These are phyloP conservation scores for Conticribra guillardii DNA, from an alignment of 108 stramenopile genomes.

Conservation along the genomic window DNA sequence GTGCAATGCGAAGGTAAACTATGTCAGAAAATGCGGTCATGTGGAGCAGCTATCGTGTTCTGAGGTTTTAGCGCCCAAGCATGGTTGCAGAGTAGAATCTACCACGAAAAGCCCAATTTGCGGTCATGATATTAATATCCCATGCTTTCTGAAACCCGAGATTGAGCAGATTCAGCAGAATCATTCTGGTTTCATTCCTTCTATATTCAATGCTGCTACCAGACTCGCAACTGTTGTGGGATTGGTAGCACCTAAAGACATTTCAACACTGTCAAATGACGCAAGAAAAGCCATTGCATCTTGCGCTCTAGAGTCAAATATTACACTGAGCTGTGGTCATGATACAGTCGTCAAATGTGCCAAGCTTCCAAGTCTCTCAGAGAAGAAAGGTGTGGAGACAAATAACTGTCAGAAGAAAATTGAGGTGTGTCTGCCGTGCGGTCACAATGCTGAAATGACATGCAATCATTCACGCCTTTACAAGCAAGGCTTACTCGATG, in stretches of 20 bases:
- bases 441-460: neutral
- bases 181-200: neutral
- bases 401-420: neutral
- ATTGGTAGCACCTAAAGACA: neutral
- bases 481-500: neutral
- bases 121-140: constrained; percentile 20
- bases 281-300: neutral
- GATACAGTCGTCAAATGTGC: neutral
- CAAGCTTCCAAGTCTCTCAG: neutral
- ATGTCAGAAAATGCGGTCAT: constrained; percentile 43
- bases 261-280: neutral
- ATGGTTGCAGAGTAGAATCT: constrained; percentile 21
- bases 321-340: neutral
- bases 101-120: constrained; percentile 18
- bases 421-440: neutral
- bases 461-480: neutral
- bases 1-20: constrained; percentile 29
- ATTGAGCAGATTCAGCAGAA: neutral
- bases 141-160: constrained; percentile 6
- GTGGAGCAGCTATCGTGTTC: constrained; percentile 23
- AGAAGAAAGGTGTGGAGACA: neutral
- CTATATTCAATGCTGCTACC: neutral
- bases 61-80: constrained; percentile 2
- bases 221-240: neutral
- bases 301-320: neutral